Evolutionary conservation across 2,329 filamentous ascomycete genomes (phyloP).

Genomic region (Penicillium thymicola): DNA sequence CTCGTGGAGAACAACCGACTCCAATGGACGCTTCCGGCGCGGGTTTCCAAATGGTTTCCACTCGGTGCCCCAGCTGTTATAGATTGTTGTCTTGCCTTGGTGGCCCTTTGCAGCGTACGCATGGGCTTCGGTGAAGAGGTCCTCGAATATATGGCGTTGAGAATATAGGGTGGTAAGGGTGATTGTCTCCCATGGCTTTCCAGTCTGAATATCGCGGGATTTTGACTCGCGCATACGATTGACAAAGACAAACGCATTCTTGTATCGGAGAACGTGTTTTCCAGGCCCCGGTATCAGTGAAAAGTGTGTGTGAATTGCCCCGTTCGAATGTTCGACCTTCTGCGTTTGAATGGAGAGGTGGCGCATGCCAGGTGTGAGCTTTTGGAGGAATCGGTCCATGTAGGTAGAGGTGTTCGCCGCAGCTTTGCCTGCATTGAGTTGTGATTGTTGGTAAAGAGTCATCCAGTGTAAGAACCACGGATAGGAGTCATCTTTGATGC

Average conservation of each 20-base stretch:
- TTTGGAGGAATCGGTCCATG: constrained; percentile 54
- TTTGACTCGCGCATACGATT: constrained; percentile 82
- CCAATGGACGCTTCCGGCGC: constrained; percentile 78
- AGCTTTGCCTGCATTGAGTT: constrained; percentile 56
- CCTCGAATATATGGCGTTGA: constrained; percentile 83
- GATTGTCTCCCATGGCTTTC: constrained; percentile 90
- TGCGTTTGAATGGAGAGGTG: constrained; percentile 64
- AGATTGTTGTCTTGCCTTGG: constrained; percentile 91
- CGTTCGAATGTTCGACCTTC: constrained; percentile 60
- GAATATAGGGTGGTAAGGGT: constrained; percentile 89
- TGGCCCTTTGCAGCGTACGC: constrained; percentile 72
- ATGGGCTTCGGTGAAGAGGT: constrained; percentile 85
- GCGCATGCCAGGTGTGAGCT: constrained; percentile 59
- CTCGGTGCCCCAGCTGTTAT: constrained; percentile 76
- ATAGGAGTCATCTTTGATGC: constrained; percentile 88
- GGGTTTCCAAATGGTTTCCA: constrained; percentile 84
- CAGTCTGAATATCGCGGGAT: constrained; percentile 72
- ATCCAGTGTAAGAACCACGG: constrained; percentile 95
- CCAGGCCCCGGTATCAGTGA: constrained; percentile 88
- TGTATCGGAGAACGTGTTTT: constrained; percentile 80
- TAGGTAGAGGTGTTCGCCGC: constrained; percentile 41
- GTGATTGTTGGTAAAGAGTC: constrained; percentile 68
- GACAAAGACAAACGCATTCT: constrained; percentile 81
- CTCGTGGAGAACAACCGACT: constrained; percentile 80
- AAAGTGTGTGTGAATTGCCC: constrained; percentile 74